Base-by-base conservation (phyloP, 192 early-diverging fungal species). In the Backusella psychrophila region DNA sequence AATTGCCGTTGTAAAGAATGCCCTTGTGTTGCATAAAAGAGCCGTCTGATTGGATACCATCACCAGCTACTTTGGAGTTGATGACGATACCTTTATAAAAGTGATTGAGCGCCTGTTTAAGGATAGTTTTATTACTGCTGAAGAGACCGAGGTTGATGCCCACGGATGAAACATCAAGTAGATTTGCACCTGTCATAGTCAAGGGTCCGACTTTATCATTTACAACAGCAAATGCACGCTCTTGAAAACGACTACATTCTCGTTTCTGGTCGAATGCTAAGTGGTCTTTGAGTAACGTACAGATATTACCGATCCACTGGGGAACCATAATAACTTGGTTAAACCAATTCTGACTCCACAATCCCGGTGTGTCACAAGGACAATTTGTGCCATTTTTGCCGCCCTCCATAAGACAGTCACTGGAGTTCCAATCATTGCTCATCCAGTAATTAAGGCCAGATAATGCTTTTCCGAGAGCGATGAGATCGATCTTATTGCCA, bases 281-380 rank as follows among this genome's bases (percentile, higher is more conserved):
- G 0, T 41, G 11, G 15, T 66, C 26, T 19, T 75, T 14, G 9
- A 63, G n/a, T 17, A 79, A 65, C 2, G 75, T 15, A 71, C 78
- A 79, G 5, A 73, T 69, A 72, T 66, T 41, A 23, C 74, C 63
- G 3, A 75, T 46, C 21, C 29, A 19, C 6, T 29, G 29, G 15
- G 74, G 74, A 26, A 75, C 36, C 15, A 41, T 19, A n/a, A 75
- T 67, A 15, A 69, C 73, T 36, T 79, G 73, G 29, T 68, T 69
- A 49, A 69, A 79, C 78, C 78, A 79, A 35, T 79, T 79, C 23
- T 74, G 65, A 35, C 70, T 79, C 78, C 78, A 79, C 23, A 79
- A 38, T 12, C 78, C 78, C 6, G 78, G 78, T 26, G 78, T 79
- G n/a, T 73, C 78, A 71, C 78, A 79, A 26, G 73, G 73, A 42